Evolutionary conservation across 2,329 filamentous ascomycete species (phyloP).

Genomic region (Cercospora sojina): DNA sequence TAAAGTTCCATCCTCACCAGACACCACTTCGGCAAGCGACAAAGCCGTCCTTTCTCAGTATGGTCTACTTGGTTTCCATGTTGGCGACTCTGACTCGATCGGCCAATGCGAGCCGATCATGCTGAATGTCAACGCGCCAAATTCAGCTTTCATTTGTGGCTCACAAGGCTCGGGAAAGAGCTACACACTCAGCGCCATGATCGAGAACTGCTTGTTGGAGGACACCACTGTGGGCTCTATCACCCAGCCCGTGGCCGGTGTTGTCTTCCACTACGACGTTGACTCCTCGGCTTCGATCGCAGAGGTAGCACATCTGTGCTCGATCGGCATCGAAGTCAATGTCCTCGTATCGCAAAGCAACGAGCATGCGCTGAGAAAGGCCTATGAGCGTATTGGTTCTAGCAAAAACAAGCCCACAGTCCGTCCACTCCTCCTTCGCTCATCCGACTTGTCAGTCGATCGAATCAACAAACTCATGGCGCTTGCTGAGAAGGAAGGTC

Average conservation of each 20-base stretch:
- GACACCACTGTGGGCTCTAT: conserved; percentile 47
- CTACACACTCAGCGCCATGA: conserved; percentile 58
- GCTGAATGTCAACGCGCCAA: conserved; percentile 56
- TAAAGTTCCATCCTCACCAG: neutral
- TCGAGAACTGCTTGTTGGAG: conserved; percentile 58
- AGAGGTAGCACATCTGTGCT: conserved; percentile 58
- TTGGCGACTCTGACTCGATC: conserved; percentile 17
- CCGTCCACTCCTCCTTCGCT: conserved; percentile 47
- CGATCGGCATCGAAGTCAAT: conserved; percentile 48
- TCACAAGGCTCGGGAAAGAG: conserved; percentile 60
- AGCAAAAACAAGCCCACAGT: conserved; percentile 47
- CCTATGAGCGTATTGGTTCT: conserved; percentile 44
- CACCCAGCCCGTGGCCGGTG: conserved; percentile 55
- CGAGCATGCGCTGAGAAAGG: conserved; percentile 41
- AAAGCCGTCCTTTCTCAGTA: conserved; percentile 29
- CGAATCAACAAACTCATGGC: conserved; percentile 59
- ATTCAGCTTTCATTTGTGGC: conserved; percentile 62
- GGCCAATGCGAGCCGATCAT: conserved; percentile 39
- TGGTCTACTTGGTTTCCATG: conserved; percentile 30
- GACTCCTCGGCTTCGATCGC: conserved; percentile 53
- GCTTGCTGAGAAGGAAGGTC: conserved; percentile 42
- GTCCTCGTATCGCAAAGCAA: conserved; percentile 56
- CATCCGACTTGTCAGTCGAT: conserved; percentile 51
- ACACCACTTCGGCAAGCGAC: neutral
- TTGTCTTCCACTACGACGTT: conserved; percentile 60